Percentiles rank a stretch among this genome's conserved stretches.
Evolutionary conservation across 495 filamentous ascomycete genomes (phyloP).

Genomic region (Neurospora sp.): DNA sequence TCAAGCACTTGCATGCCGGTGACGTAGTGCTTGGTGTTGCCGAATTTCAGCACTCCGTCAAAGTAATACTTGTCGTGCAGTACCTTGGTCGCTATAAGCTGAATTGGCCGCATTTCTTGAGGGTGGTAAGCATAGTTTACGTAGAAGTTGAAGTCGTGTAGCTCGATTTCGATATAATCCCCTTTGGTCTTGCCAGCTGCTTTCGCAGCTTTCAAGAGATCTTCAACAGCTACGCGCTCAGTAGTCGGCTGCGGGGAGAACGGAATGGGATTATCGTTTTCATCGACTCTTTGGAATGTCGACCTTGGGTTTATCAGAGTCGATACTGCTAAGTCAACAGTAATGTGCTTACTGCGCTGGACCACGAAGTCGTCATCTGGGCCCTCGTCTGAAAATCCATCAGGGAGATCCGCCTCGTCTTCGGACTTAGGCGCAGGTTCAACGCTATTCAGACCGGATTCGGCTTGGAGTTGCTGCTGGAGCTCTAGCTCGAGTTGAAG

Average conservation of each 20-base stretch:
- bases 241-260: constrained; percentile 3
- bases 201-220: constrained; percentile 8
- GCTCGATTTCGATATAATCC: constrained; percentile 33
- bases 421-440: neutral
- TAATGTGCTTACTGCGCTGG: constrained; percentile 1
- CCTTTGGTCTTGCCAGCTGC: neutral
- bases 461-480: neutral
- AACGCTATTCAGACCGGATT: neutral
- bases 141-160: constrained; percentile 46
- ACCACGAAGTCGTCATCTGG: constrained; percentile 1
- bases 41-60: constrained; percentile 48
- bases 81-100: constrained; percentile 34
- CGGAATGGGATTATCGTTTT: constrained; percentile 7
- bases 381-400: neutral
- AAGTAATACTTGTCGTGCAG: constrained; percentile 35
- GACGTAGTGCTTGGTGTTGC: constrained; percentile 35
- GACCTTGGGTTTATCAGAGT: constrained; percentile 15
- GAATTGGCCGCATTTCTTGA: constrained; percentile 41
- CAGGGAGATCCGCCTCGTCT: neutral
- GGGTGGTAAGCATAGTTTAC: constrained; percentile 21
- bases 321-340: constrained; percentile 13
- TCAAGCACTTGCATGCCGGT: constrained; percentile 42
- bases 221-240: constrained; percentile 21
- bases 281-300: neutral
- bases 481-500: neutral